Evolutionary conservation across 1,284 basidiomycete genomes (phyloP).

Genomic region (Sporisorium exsertum): DNA sequence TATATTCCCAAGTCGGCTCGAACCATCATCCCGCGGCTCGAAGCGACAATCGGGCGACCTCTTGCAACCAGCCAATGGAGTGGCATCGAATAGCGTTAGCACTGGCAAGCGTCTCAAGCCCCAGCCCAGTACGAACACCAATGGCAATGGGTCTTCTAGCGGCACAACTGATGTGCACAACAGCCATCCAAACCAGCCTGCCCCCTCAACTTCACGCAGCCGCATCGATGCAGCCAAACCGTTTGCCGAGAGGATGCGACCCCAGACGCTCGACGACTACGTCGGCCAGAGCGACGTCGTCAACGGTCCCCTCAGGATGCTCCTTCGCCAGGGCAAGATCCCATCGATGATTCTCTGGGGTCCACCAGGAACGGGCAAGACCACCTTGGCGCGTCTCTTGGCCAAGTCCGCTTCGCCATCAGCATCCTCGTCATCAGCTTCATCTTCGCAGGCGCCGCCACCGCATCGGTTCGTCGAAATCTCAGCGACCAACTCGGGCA

Average conservation of each 20-base stretch:
- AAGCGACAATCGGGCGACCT: constrained; percentile 9
- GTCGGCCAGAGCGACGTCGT: constrained; percentile 60
- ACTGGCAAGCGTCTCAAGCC: constrained; percentile 13
- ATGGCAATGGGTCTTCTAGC: not conserved
- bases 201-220: constrained; percentile 25
- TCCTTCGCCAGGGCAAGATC: constrained; percentile 56
- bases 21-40: constrained; percentile 13
- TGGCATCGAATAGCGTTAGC: not conserved
- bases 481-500: constrained; percentile 74
- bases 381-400: constrained; percentile 80
- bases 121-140: not conserved
- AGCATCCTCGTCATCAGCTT: no score
- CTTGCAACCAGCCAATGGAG: not conserved
- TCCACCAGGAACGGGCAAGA: constrained; percentile 75
- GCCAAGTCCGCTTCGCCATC: no score
- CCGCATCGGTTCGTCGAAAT: constrained; percentile 65
- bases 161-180: not conserved
- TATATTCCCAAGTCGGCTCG: constrained; percentile 5
- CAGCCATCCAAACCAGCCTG: constrained; percentile 2
- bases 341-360: constrained; percentile 67
- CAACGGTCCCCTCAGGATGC: constrained; percentile 57
- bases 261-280: constrained; percentile 59
- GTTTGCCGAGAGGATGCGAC: constrained; percentile 65
- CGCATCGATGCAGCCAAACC: constrained; percentile 55
- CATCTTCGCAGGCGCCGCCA: constrained; percentile 70